Evolutionary conservation across 1,284 basidiomycete species (phyloP).

Genomic region (Sporisorium graminicola): DNA sequence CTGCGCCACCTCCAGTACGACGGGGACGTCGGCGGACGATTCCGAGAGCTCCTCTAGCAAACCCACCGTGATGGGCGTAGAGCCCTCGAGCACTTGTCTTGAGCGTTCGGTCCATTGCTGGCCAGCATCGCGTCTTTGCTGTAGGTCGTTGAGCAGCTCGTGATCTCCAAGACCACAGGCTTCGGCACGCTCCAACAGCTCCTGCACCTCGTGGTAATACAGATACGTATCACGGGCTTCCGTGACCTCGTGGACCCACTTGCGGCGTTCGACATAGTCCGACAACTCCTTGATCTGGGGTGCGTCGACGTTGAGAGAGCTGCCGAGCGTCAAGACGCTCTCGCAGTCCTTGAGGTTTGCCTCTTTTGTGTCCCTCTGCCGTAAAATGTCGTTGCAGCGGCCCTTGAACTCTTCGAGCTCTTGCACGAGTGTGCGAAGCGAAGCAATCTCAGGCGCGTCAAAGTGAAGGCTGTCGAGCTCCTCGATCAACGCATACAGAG

Average conservation of each 20-base stretch:
- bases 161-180: constrained; percentile 75
- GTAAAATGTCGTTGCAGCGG: constrained; percentile 73
- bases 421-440: constrained; percentile 75
- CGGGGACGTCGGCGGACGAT: constrained; percentile 44
- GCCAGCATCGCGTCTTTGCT: constrained; percentile 39
- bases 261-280: constrained; percentile 80
- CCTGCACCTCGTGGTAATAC: constrained; percentile 71
- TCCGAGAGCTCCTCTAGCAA: constrained; percentile 47
- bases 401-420: constrained; percentile 77
- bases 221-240: constrained; percentile 70
- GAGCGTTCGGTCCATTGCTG: constrained; percentile 48
- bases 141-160: constrained; percentile 40
- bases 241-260: constrained; percentile 74
- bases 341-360: constrained; percentile 76
- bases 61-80: constrained; percentile 15
- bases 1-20: constrained; percentile 45
- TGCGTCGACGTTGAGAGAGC: constrained; percentile 81
- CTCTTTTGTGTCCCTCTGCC: constrained; percentile 17
- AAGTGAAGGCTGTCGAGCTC: constrained; percentile 83
- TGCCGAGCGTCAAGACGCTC: constrained; percentile 77
- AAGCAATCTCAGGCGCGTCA: constrained; percentile 79
- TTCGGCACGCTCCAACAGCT: constrained; percentile 79
- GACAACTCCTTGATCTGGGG: constrained; percentile 81
- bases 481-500: constrained; percentile 73
- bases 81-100: constrained; percentile 20